Base-by-base conservation (phyloP, 768 basidiomycete genomes). In the Cystobasidium ongulense region DNA sequence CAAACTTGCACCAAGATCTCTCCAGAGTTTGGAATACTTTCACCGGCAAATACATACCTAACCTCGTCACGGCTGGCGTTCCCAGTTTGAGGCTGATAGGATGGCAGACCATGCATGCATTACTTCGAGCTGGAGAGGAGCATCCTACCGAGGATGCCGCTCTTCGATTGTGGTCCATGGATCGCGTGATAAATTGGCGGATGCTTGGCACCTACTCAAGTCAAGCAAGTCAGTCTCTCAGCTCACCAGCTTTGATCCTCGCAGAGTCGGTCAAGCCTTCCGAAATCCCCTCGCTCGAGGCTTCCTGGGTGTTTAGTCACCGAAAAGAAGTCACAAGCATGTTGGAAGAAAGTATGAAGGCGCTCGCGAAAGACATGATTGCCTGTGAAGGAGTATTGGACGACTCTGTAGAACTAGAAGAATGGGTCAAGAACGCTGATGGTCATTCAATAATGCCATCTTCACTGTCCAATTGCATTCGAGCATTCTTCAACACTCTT, bases 1-100 rank as follows among this genome's bases (percentile, higher is more conserved):
- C 68, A 1, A 17, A 59, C 39, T 11, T 59, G 10, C 31, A 31
- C 10, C 50, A 25, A 36, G 68, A 71, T 59, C 68, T 71, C 33
- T 71, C 68, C 15, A 59, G 39, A 36, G n/a, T 71, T 18, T 71
- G 68, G 68, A 71, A 2, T 10, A 29, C 38, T 17, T 59, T 71
- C 29, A 36, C 53, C 53, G 36, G 54, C 7, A 36, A 52, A 38
- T 29, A 54, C n/a, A 46, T 71, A 11, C 50, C 68, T 25, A 54
- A 21, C 18, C n/a, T 71, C 7, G 8, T 71, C 33, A n/a, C 7
- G 13, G n/a, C 23, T 8, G 33, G 29, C 31, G 25, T 46, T 41
- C 23, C 21, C 15, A 27, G 53, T 4, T 8, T 59, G 21, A 11
- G 38, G n/a, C 25, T 4, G 11, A 29, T 41, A 35, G 68, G 68